These are phyloP conservation scores for Termitomyces sp. DNA, from an alignment of 1,284 basidiomycete species.

Conservation along the genomic window DNA sequence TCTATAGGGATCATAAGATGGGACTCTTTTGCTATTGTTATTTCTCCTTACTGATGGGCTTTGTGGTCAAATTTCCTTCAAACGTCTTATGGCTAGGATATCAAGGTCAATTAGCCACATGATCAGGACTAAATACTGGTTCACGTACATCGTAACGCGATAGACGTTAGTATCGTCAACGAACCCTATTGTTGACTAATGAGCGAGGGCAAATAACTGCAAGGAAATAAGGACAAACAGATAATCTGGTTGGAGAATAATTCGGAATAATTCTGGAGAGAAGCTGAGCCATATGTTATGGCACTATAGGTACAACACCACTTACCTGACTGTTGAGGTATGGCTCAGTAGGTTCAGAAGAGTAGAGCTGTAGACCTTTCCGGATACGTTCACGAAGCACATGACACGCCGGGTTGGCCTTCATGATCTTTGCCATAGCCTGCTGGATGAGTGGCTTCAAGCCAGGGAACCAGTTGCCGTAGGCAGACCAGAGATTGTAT, in stretches of 20 bases:
- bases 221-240: conserved; percentile 45
- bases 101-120: conserved; percentile 7
- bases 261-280: conserved; percentile 83
- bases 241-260: conserved; percentile 99
- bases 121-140: background rate
- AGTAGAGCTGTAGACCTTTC: conserved; percentile 97
- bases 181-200: conserved; percentile 57
- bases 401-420: conserved; percentile 97
- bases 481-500: conserved; percentile 98
- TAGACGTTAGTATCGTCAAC: conserved; percentile 99
- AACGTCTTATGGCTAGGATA: conserved; percentile 87
- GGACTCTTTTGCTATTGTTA: background rate
- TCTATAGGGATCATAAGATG: conserved; percentile 38
- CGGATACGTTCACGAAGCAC: conserved; percentile 98
- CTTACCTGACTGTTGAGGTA: conserved; percentile 88
- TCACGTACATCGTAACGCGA: conserved; percentile 86
- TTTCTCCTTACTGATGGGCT: conserved; percentile 80
- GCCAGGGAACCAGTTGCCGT: conserved; percentile 99
- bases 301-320: conserved; percentile 14
- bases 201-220: background rate
- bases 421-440: conserved; percentile 99
- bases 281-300: conserved; percentile 13
- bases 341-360: conserved; percentile 98
- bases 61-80: conserved; percentile 99
- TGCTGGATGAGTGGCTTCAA: conserved; percentile 98